These are phyloP conservation scores for barley (Hordeum vulgare) DNA, from an alignment of 176 grass and related monocot species.

Conservation along the genomic window DNA sequence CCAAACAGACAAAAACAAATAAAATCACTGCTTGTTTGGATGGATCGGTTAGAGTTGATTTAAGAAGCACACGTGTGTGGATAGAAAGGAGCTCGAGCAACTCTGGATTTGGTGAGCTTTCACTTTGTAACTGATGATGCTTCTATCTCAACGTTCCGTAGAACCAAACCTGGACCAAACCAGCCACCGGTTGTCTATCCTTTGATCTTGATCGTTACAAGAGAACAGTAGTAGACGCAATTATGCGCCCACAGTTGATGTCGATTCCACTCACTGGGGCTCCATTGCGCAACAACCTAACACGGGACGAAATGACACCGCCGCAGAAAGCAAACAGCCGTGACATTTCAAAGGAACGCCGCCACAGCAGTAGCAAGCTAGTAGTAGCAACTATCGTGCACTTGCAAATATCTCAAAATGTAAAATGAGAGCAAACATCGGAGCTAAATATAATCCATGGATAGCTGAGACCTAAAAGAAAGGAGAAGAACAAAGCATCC, in stretches of 20 bases:
- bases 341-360: not conserved
- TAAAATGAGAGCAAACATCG: not conserved
- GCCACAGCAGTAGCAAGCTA: not conserved
- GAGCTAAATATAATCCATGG: not conserved
- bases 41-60: too few species aligned
- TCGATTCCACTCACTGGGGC: not conserved
- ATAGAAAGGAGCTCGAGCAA: too few species aligned
- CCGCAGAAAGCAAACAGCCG: not conserved
- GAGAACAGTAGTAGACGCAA: not conserved
- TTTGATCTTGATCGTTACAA: not conserved
- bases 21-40: too few species aligned
- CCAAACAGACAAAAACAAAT: too few species aligned
- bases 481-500: too few species aligned
- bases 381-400: not conserved
- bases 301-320: not conserved
- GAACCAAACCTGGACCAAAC: too few species aligned
- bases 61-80: too few species aligned
- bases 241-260: not conserved
- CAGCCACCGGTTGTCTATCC: not conserved
- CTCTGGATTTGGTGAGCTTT: too few species aligned
- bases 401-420: not conserved
- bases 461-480: too few species aligned
- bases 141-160: too few species aligned
- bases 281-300: not conserved
- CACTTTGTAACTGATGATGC: too few species aligned